phyloP scores from a whole-genome alignment of 768 basidiomycete species.

The Boletellus ananas region DNA sequence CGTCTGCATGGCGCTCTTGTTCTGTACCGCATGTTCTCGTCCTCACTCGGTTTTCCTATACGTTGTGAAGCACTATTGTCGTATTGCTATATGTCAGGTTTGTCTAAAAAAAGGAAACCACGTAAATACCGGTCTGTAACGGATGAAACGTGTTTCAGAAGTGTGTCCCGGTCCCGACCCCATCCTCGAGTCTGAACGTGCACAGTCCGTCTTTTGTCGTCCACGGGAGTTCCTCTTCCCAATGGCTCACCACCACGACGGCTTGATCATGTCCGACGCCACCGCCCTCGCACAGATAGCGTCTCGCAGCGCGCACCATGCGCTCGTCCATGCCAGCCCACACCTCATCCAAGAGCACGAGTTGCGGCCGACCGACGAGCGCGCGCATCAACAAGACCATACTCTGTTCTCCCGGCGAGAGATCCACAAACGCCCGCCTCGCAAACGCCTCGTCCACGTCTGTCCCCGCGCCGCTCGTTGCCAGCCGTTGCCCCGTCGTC shows the following conservation, averaged over 20 bases:
- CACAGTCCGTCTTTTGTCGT: slow-evolving; percentile 48
- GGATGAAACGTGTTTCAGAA: neutral
- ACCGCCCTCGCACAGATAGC: slow-evolving; percentile 50
- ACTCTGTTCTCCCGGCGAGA: slow-evolving; percentile 73
- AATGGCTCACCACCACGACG: slow-evolving; percentile 84
- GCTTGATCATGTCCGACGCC: slow-evolving; percentile 60
- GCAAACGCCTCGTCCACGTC: slow-evolving; percentile 43
- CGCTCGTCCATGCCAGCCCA: slow-evolving; percentile 88
- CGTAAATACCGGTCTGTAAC: neutral
- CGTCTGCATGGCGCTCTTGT: neutral
- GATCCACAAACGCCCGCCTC: slow-evolving; percentile 51
- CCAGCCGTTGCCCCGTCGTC: neutral
- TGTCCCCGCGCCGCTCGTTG: neutral
- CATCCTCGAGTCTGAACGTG: slow-evolving; percentile 34
- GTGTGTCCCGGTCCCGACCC: slow-evolving; percentile 27
- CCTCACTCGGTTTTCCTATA: neutral
- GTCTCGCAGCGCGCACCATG: slow-evolving; percentile 63
- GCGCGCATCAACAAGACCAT: slow-evolving; percentile 84
- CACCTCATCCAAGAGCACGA: slow-evolving; percentile 88
- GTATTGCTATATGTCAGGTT: neutral
- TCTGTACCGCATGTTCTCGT: neutral
- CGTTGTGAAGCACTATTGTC: neutral
- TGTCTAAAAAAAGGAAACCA: neutral
- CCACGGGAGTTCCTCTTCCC: slow-evolving; percentile 93
- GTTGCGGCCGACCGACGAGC: slow-evolving; percentile 64